Percentiles rank a stretch among this genome's conserved stretches.
phyloP scores from a whole-genome alignment of 495 filamentous ascomycete species.

The Penicillium daleae region DNA sequence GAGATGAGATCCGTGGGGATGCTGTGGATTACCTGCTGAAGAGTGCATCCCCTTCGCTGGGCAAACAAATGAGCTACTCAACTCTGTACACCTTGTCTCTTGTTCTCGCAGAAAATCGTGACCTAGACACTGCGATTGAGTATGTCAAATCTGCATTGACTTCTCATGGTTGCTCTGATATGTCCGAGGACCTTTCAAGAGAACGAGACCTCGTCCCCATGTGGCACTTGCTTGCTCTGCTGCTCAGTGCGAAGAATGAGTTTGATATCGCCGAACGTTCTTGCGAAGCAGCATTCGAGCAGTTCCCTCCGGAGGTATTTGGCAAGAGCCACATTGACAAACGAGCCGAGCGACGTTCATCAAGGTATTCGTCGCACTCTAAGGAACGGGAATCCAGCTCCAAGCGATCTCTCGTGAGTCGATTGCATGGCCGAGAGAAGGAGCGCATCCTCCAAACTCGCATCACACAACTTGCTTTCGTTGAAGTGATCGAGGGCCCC shows the following conservation, averaged over 20 bases:
- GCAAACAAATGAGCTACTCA: conserved; percentile 64
- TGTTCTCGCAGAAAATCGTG: conserved; percentile 77
- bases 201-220: conserved; percentile 48
- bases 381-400: conserved; percentile 35
- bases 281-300: conserved; percentile 88
- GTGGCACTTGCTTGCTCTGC: conserved; percentile 85
- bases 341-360: conserved; percentile 35
- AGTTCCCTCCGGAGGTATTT: conserved; percentile 64
- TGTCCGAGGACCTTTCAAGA: conserved; percentile 35
- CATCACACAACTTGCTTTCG: conserved; percentile 87
- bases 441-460: conserved; percentile 84
- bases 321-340: conserved; percentile 54
- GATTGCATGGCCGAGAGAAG: conserved; percentile 77
- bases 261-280: conserved; percentile 77
- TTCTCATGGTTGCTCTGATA: conserved; percentile 35
- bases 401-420: conserved; percentile 62
- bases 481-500: conserved; percentile 81
- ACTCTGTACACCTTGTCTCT: conserved; percentile 79
- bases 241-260: conserved; percentile 85
- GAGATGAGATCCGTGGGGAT: conserved; percentile 69
- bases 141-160: conserved; percentile 67
- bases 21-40: conserved; percentile 74
- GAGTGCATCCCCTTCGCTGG: conserved; percentile 66
- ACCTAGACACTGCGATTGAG: conserved; percentile 75
- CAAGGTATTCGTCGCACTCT: conserved; percentile 36